These are phyloP conservation scores for Polytrichum formosum DNA, from an alignment of 225 moss, liverwort and hornwort genomes.

Conservation along the genomic window DNA sequence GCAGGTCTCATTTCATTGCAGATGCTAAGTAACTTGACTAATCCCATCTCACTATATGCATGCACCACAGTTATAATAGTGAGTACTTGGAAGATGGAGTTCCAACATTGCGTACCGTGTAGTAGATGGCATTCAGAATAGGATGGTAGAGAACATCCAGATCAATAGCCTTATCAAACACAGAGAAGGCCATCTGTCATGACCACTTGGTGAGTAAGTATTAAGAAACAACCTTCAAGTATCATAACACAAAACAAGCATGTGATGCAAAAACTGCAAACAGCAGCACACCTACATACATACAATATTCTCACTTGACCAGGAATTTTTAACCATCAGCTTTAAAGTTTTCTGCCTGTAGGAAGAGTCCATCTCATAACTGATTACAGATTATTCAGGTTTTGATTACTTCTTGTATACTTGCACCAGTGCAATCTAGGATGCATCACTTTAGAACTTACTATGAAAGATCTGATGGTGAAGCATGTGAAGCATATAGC, in stretches of 20 bases:
- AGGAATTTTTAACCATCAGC: too few species aligned
- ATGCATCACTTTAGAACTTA: constrained; percentile 31
- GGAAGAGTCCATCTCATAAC: too few species aligned
- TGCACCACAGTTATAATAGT: background rate
- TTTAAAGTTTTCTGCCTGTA: too few species aligned
- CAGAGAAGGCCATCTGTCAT: constrained; percentile 88
- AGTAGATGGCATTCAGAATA: constrained; percentile 87
- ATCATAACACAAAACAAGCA: too few species aligned
- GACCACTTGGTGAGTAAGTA: background rate
- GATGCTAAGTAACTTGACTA: too few species aligned
- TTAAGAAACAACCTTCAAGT: too few species aligned
- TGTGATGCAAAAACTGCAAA: too few species aligned
- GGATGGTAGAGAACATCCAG: constrained; percentile 96
- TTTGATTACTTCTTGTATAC: too few species aligned
- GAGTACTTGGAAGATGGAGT: background rate
- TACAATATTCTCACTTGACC: too few species aligned
- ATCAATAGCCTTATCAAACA: constrained; percentile 87
- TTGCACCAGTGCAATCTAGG: constrained; percentile 1
- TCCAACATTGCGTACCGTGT: constrained; percentile 57
- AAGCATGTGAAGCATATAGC: constrained; percentile 98
- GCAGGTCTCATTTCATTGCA: too few species aligned
- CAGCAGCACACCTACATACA: too few species aligned
- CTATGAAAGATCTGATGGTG: constrained; percentile 92
- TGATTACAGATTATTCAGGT: too few species aligned
- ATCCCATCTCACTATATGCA: background rate